Conservation (phyloP, 805 yeast genomes). For the Debaryomyces tyrocola region DNA sequence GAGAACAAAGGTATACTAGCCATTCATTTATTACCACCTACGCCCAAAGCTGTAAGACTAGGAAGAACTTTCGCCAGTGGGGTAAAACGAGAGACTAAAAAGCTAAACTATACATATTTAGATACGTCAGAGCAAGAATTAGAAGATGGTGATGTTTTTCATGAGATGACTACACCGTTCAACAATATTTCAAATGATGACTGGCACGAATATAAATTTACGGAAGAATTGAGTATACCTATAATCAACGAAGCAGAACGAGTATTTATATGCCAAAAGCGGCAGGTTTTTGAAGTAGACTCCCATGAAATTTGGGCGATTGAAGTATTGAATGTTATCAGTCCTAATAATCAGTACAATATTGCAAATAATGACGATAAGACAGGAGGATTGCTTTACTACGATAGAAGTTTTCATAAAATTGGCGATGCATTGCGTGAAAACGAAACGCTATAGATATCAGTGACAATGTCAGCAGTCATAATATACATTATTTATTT, state of each 20-base stretch:
- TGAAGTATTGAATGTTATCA: conserved; percentile 58
- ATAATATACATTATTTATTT: not conserved
- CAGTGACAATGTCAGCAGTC: not conserved
- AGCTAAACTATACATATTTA: conserved; percentile 22
- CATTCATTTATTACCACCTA: conserved; percentile 72
- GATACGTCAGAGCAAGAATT: conserved; percentile 21
- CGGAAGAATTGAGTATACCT: conserved; percentile 45
- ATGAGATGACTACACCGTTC: conserved; percentile 59
- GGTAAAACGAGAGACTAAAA: conserved; percentile 50
- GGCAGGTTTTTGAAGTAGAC: conserved; percentile 56
- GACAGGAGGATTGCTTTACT: conserved; percentile 68
- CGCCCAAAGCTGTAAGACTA: conserved; percentile 49
- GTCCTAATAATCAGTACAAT: conserved; percentile 18
- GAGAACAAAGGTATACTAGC: conserved; percentile 56
- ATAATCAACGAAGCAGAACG: conserved; percentile 57
- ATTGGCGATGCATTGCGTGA: conserved; percentile 40
- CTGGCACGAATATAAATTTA: conserved; percentile 27
- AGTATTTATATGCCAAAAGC: conserved; percentile 60
- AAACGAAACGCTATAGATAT: conserved; percentile 3
- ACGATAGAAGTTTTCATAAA: conserved; percentile 59
- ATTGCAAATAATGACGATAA: conserved; percentile 15
- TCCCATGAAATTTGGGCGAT: conserved; percentile 94
- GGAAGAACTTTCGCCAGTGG: conserved; percentile 67
- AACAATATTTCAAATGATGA: conserved; percentile 29
- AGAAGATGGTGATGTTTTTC: conserved; percentile 37